A percentile compares a stretch with the other conserved stretches of the same genome.
phyloP scores from a whole-genome alignment of 75 land plant species.

The Isoetes taiwanensis region DNA sequence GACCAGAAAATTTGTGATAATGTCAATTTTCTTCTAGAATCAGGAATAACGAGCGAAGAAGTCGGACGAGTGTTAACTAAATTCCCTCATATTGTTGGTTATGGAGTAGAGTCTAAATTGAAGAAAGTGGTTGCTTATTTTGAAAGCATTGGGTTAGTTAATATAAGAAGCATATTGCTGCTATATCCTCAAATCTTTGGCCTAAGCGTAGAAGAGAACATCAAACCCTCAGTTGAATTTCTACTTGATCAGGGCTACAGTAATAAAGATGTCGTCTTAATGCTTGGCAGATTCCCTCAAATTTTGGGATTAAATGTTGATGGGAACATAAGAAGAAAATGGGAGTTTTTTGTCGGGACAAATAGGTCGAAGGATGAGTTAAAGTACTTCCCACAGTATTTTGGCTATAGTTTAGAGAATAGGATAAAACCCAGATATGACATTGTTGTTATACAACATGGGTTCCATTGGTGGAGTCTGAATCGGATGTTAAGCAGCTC shows the following conservation, averaged over 20 bases:
- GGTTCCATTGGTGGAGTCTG: slow-evolving; percentile 30
- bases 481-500: slow-evolving; percentile 41
- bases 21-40: slow-evolving; percentile 34
- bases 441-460: slow-evolving; percentile 18
- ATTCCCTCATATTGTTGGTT: slow-evolving; percentile 66
- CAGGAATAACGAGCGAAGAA: slow-evolving; percentile 36
- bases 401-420: slow-evolving; percentile 68
- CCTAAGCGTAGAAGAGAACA: slow-evolving; percentile 51
- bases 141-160: slow-evolving; percentile 36
- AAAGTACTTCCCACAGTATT: slow-evolving; percentile 71
- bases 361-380: slow-evolving; percentile 44
- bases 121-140: slow-evolving; percentile 46
- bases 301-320: slow-evolving; percentile 48
- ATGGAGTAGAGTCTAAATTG: slow-evolving; percentile 66
- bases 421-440: slow-evolving; percentile 61
- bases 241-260: slow-evolving; percentile 47
- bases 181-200: slow-evolving; percentile 57
- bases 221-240: slow-evolving; percentile 60
- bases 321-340: slow-evolving; percentile 51
- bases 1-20: slow-evolving; percentile 33
- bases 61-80: slow-evolving; percentile 48
- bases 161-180: slow-evolving; percentile 18
- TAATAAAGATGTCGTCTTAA: slow-evolving; percentile 30
- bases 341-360: slow-evolving; percentile 51
- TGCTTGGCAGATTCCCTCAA: slow-evolving; percentile 49